Evolutionary conservation across 768 basidiomycete genomes (phyloP), one percentile per base, ranked within the genome.

Genomic region (Hygrocybe punicea): DNA sequence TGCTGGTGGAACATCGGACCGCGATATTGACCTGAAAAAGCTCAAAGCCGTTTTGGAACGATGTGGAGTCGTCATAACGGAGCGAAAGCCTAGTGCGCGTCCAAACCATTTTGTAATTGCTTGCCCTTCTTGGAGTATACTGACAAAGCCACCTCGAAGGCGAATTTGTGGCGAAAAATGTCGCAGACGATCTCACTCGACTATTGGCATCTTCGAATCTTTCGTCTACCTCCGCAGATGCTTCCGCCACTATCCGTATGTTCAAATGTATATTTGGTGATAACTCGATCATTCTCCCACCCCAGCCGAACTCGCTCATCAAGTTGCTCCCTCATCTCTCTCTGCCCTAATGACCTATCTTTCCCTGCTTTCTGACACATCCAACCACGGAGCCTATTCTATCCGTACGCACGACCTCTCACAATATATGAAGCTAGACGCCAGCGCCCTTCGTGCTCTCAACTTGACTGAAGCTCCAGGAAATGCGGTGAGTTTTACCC

Each of bases 401-500:
- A 79, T 99, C 11, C 81, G 81, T 37, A 90, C 88, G 0, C 95
- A 99, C 66, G 94, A 98, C 67, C 78, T 99, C 0, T 84, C 89
- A 2, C 94, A 91, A 66, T 98, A 88, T 71, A 97, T 99, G 94
- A 87, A 87, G 57, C 81, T 98, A 8, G 97, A 99, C 68, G 93
- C 97, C 1, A 96, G 93, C 60, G 96, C 97, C 0, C 76, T 98
- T 16, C 82, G 89, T 51, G 97, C 97, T 1, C 74, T 99, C 23
- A 92, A 93, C 65, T 74, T 98, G 14, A 83, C 89, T 24, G 92
- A 94, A 54, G 77, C 81, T 23, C 82, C 85, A 2, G 83, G 83
- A 21, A 84, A 84, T 64, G 66, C 69, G 65, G 80, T 84, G 64
- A 51, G 71, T 68, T 3, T 47, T 34, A 33, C 42, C 45, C 44